These are phyloP conservation scores for Exophiala phaeomuriformis DNA, from an alignment of 2,329 filamentous ascomycete species.

Conservation along the genomic window DNA sequence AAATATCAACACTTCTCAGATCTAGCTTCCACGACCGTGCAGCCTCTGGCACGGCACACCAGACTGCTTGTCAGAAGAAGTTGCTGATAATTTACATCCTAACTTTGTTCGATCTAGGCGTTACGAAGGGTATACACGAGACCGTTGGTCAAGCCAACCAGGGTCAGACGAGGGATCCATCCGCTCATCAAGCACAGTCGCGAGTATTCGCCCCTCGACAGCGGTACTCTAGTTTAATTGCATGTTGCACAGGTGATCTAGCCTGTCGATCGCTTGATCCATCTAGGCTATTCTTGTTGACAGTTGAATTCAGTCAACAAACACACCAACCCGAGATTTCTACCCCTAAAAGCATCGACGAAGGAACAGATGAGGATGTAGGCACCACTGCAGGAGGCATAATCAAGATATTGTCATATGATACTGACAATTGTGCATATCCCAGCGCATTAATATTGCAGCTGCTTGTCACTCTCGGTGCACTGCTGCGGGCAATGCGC, in stretches of 20 bases:
- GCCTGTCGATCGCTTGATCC: constrained; percentile 15
- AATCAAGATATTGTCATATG: too few relatives aligned
- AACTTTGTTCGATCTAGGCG: neutral
- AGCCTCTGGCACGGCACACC: neutral
- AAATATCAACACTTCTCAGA: neutral
- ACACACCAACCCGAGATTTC: neutral
- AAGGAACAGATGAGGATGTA: neutral
- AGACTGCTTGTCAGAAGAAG: neutral
- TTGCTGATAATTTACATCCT: neutral
- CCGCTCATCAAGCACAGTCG: constrained; percentile 12
- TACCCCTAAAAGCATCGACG: neutral
- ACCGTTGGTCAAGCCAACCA: constrained; percentile 12
- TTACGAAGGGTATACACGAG: constrained; percentile 9
- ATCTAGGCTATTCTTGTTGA: constrained; percentile 5
- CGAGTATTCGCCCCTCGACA: neutral
- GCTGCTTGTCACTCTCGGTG: neutral
- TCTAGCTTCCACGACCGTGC: neutral
- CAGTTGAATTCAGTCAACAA: neutral
- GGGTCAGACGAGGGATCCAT: constrained; percentile 10
- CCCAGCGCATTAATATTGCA: neutral
- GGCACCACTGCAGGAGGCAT: neutral
- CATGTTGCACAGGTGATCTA: constrained; percentile 15
- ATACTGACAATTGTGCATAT: neutral
- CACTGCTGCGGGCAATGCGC: neutral
- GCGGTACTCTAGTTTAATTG: constrained; percentile 4